Evolutionary conservation across 2,329 filamentous ascomycete genomes (phyloP).

Genomic region (Monosporascus sp.): DNA sequence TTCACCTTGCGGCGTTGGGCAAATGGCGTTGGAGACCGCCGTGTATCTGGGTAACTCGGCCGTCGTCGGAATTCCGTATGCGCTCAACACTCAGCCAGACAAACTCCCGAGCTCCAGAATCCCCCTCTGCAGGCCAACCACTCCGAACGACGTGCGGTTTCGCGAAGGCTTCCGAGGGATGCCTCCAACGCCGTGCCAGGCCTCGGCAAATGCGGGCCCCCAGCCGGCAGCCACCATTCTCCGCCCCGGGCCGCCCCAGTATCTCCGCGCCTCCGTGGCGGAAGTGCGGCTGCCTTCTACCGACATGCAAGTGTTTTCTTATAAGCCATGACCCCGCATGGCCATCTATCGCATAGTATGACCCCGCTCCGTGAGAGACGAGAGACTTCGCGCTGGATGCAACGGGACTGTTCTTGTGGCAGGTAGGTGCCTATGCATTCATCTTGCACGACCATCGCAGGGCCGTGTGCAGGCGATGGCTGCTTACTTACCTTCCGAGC

Average conservation of each 20-base stretch:
- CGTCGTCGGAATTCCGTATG: slow-evolving; percentile 23
- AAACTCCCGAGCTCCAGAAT: slow-evolving; percentile 29
- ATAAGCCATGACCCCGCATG: no score
- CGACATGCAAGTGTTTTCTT: no score
- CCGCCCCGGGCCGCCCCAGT: slow-evolving; percentile 9
- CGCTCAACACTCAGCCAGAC: slow-evolving; percentile 31
- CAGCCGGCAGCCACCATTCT: slow-evolving; percentile 23
- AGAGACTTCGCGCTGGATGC: no score
- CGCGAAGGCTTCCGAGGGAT: slow-evolving; percentile 22
- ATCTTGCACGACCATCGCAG: no score
- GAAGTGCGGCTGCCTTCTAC: no score
- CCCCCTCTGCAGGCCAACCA: slow-evolving; percentile 35
- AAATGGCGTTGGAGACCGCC: slow-evolving; percentile 12
- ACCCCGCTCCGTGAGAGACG: no score
- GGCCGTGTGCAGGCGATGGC: no score
- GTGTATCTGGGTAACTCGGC: slow-evolving; percentile 19
- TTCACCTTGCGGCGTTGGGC: slow-evolving; percentile 19
- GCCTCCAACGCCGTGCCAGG: slow-evolving; percentile 28
- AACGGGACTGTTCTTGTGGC: no score
- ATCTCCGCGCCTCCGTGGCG: no score
- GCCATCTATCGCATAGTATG: no score
- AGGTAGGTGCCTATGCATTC: no score
- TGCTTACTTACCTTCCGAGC: no score
- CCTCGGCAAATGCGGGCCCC: slow-evolving; percentile 27
- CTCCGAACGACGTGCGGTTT: slow-evolving; percentile 28